Evolutionary conservation across 495 filamentous ascomycete genomes (phyloP), one percentile per base, ranked within the genome.

Genomic region (Hypoxylon cercidicola): DNA sequence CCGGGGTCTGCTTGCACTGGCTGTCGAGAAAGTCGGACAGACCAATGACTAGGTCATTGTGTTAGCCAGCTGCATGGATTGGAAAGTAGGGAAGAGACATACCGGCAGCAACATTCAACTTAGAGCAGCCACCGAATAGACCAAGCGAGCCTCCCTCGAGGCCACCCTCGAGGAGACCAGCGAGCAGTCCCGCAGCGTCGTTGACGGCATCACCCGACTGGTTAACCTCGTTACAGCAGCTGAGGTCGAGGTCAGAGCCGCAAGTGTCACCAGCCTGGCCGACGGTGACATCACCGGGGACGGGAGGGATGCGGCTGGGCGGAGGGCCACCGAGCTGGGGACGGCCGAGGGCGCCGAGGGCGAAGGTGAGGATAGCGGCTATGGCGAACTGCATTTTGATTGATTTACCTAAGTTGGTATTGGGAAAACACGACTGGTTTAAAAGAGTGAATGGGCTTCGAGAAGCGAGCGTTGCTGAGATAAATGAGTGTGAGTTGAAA

Each of bases 1-100:
- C 82, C 66, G 81, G 78, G 67, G 79, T 81, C 79, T 82, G 79
- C 74, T 83, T 82, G 77, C 82, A 84, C 69, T 79, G 67, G 74
- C 72, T 75, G 68, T 83, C 75, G 60, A 83, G 75, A 39, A 81
- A 30, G 55, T 84, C 79, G 49, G 75, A 54, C 28, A 80, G 41
- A 54, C 75, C 74, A 55, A 84, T 58, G 28, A 68, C 69, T 74
- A n/a, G 19, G 20, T 0, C 5, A 1, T 4, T 7, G 1, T 19
- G 21, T 71, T 62, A 69, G 62, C 11, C 10, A 55, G n/a, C 1
- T 12, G 25, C 15, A 13, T 12, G 20, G 35, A 19, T 7, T 13
- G 11, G 10, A 10, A 23, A 0, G 1, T 0, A 21, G 4, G n/a
- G 35, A 12, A 13, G 18, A 13, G 3, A 62, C 71, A 39, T 66